Conservation (phyloP, 331 rosid species). For the Quercus lobata region DNA sequence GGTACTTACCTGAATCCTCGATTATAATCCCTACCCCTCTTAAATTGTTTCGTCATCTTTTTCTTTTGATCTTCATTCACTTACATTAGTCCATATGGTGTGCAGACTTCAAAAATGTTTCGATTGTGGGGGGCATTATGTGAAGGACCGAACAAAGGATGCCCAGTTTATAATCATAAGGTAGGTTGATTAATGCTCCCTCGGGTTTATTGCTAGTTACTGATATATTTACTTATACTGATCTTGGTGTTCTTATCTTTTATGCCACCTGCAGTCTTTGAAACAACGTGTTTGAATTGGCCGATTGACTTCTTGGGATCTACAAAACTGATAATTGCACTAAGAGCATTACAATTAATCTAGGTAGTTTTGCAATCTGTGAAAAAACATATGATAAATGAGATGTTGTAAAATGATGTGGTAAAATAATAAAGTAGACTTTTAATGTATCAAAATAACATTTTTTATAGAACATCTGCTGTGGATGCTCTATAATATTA, state of each 20-base stretch:
- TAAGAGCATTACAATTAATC: constrained; percentile 82
- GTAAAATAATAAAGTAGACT: no score
- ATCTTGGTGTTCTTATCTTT: neutral
- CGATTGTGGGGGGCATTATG: constrained; percentile 90
- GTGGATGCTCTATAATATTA: no score
- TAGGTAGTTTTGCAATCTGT: constrained; percentile 64
- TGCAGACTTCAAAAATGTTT: constrained; percentile 90
- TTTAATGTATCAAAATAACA: no score
- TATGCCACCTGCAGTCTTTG: constrained; percentile 52
- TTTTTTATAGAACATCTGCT: no score
- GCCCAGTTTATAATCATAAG: constrained; percentile 87
- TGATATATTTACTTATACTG: neutral
- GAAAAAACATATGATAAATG: constrained; percentile 13
- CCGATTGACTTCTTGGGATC: constrained; percentile 87
- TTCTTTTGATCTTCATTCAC: constrained; percentile 3
- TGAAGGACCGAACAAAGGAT: constrained; percentile 88
- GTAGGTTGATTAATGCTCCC: constrained; percentile 28
- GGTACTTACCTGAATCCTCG: constrained; percentile 36
- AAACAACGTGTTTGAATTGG: constrained; percentile 92
- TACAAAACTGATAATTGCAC: constrained; percentile 95
- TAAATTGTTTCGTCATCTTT: neutral
- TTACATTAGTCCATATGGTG: constrained; percentile 17
- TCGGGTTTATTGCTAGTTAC: neutral
- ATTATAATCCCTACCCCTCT: neutral
- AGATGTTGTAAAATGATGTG: no score